Evolutionary conservation across 176 grass and related monocot genomes (phyloP).

Genomic region (Puya raimondii): DNA sequence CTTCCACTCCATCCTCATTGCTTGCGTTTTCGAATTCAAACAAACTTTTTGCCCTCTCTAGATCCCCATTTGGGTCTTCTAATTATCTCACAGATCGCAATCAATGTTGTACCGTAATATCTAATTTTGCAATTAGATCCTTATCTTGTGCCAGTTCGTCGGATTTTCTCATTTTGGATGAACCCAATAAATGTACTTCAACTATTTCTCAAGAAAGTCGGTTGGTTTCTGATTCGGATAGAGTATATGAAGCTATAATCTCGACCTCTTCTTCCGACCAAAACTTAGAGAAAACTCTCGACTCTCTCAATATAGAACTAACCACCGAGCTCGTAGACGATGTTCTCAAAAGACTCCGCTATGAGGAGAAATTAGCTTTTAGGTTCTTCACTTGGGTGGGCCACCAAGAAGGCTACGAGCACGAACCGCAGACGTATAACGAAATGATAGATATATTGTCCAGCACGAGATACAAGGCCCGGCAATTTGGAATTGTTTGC

Average conservation of each 20-base stretch:
- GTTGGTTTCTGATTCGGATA: slow-evolving; percentile 4
- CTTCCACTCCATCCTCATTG: not conserved
- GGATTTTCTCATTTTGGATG: slow-evolving; percentile 10
- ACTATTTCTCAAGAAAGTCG: not conserved
- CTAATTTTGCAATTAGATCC: slow-evolving; percentile 4
- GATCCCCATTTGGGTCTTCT: not conserved
- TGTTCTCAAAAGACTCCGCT: slow-evolving; percentile 56
- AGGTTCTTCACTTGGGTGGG: slow-evolving; percentile 70
- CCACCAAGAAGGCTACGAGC: slow-evolving; percentile 49
- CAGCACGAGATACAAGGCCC: slow-evolving; percentile 73
- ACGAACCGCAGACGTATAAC: slow-evolving; percentile 53
- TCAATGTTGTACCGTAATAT: not conserved
- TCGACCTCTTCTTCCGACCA: slow-evolving; percentile 4
- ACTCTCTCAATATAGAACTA: slow-evolving; percentile 37
- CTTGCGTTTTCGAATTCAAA: not conserved
- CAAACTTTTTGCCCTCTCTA: not conserved
- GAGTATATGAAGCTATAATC: slow-evolving; percentile 29
- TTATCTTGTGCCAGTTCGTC: slow-evolving; percentile 13
- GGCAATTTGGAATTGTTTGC: slow-evolving; percentile 73
- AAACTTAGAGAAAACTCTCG: slow-evolving; percentile 8
- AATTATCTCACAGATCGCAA: not conserved
- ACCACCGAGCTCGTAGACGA: slow-evolving; percentile 58
- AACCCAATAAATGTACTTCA: slow-evolving; percentile 1
- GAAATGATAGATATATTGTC: slow-evolving; percentile 85
- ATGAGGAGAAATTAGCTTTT: slow-evolving; percentile 88